These are phyloP conservation scores for Aureobasidium lini DNA, from an alignment of 2,329 filamentous ascomycete species.

Conservation along the genomic window DNA sequence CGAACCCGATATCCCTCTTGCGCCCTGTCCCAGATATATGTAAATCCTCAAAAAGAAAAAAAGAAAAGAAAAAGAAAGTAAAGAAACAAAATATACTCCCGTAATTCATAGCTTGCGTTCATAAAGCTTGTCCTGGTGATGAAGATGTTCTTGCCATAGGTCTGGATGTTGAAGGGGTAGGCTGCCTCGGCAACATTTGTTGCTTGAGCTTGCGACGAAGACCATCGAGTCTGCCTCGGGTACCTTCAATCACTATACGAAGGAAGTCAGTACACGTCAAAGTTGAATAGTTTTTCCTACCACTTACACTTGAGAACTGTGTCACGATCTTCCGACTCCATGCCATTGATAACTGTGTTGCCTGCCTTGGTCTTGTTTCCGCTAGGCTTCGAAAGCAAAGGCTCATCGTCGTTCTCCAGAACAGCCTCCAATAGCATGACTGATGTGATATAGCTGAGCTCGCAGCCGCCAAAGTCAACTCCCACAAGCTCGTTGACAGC, in stretches of 20 bases:
- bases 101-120: slow-evolving; percentile 3
- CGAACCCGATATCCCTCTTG: neutral
- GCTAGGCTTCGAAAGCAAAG: slow-evolving; percentile 37
- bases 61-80: neutral
- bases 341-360: slow-evolving; percentile 43
- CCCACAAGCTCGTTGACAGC: slow-evolving; percentile 95
- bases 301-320: slow-evolving; percentile 64
- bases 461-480: slow-evolving; percentile 46
- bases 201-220: slow-evolving; percentile 13
- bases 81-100: neutral
- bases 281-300: neutral
- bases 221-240: slow-evolving; percentile 11
- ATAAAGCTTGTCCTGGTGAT: neutral
- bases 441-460: slow-evolving; percentile 87
- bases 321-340: slow-evolving; percentile 64
- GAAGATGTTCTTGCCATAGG: slow-evolving; percentile 8
- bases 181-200: slow-evolving; percentile 11
- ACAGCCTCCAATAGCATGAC: slow-evolving; percentile 94
- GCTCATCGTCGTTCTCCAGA: slow-evolving; percentile 68
- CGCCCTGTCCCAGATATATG: neutral
- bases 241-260: slow-evolving; percentile 15
- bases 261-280: neutral
- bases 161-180: neutral
- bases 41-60: neutral
- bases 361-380: slow-evolving; percentile 39